Evolutionary conservation across 208 protist genomes (phyloP), one percentile per base, ranked within the genome.

Genomic region (Angomonas deanei): DNA sequence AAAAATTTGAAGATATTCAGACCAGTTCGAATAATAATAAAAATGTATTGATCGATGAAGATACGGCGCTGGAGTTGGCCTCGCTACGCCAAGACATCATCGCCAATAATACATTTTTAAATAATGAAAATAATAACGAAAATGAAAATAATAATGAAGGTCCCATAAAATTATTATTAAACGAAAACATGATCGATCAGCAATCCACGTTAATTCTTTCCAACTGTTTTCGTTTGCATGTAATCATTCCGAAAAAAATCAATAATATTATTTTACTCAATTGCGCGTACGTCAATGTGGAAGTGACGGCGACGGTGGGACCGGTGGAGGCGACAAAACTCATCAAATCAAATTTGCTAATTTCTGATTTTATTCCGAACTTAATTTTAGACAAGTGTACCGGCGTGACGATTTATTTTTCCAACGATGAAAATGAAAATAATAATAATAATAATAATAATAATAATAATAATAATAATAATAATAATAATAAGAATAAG

Each of bases 251-350:
- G 0, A 47, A n/a, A 13, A 74, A 74, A 47, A 28, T 74, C 2
- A 74, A 74, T 49, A 46, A 54, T n/a, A 27, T 74, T 3, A 42
- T 57, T 32, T 31, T 74, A n/a, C 23, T 74, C 27, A 62, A 74
- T 21, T 67, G 68, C 47, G 26, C 24, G 26, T 26, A 57, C 8
- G 68, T 74, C 21, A 30, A 54, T 23, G 13, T 74, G 4, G 55
- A 68, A 30, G 30, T 74, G 4, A 27, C 55, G 23, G 54, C 53
- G 53, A 68, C 68, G 33, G 61, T 74, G 17, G 60, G 68, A 13
- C 68, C 68, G 6, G 62, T 68, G 3, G 68, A 74, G 24, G 5
- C 68, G 17, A 74, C 62, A 33, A 27, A 24, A 1, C 52, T 33
- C n/a, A 30, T 68, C 30, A 24, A 38, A 17, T 54, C 56, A 1